Base-by-base conservation (phyloP, 495 filamentous ascomycete genomes). In the Talaromyces ruber region DNA sequence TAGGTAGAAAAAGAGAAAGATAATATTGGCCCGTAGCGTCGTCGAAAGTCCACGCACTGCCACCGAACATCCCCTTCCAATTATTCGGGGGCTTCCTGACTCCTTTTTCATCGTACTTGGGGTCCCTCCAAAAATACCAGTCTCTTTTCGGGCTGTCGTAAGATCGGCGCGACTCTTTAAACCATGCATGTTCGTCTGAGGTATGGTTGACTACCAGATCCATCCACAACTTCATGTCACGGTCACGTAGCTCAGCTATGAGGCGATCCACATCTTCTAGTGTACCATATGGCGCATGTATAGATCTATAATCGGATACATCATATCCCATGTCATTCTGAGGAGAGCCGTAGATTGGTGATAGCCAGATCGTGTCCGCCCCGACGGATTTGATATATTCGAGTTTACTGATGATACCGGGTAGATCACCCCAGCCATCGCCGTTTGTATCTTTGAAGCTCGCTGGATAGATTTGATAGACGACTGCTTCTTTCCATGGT, bases 401-500 rank as follows among this genome's bases (percentile, higher is more conserved):
- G n/a, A 90, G 71, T 65, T 86, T 79, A 16, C 81, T 81, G 39
- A 84, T 82, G 47, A 89, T 84, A 9, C 87, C 87, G 1, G 76
- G 82, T 43, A 89, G 81, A 66, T 89, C 86, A 0, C 87, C 87
- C 62, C 85, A 74, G 32, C 87, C 87, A 67, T 88, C 85, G 54
- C 79, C 76, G 65, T 88, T 86, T 34, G 83, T 82, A 68, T 89
- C 87, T 22, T 83, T 80, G 72, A 82, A 89, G 16, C 77, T 81
- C 4, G 84, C 79, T 3, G 86, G 86, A 72, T 86, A 90, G 59
- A 90, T 85, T 65, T 90, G 87, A 65, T 90, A 89, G 37, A 88
- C 81, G 28, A 71, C 78, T 59, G 65, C 72, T 66, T 83, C 81
- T 69, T 82, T 82, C 81, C 81, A 82, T 60, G 67, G 76, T 69